Conservation (phyloP, 768 basidiomycete species). For the Amanita phalloides region DNA sequence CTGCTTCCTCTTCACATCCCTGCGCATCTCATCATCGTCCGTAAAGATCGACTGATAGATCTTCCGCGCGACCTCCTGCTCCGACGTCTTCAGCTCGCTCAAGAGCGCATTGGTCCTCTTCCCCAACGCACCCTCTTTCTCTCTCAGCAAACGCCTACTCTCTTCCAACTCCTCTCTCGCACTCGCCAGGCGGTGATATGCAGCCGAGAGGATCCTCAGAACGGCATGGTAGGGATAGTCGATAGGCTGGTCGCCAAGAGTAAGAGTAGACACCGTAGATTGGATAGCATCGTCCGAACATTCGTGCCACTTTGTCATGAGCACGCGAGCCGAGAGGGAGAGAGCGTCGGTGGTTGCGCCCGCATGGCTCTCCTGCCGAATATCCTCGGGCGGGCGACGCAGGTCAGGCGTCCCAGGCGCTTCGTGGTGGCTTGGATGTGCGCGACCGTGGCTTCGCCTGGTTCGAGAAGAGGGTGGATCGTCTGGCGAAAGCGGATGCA, state of each 20-base stretch:
- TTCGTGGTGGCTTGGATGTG: constrained; percentile 11
- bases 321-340: constrained; percentile 18
- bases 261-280: constrained; percentile 42
- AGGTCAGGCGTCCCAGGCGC: neutral
- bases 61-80: constrained; percentile 56
- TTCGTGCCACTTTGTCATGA: constrained; percentile 67
- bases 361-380: too few species aligned
- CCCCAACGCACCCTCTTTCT: constrained; percentile 48
- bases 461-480: constrained; percentile 13
- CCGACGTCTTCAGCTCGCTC: constrained; percentile 45
- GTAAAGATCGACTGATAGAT: constrained; percentile 60
- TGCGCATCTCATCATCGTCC: constrained; percentile 34
- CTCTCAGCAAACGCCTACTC: constrained; percentile 34
- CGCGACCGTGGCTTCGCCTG: neutral
- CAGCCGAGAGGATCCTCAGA: constrained; percentile 59
- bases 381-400: too few species aligned
- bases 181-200: constrained; percentile 46
- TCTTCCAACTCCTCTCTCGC: constrained; percentile 58
- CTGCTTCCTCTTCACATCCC: constrained; percentile 42
- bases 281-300: constrained; percentile 70
- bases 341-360: neutral
- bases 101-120: constrained; percentile 44
- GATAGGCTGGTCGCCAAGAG: constrained; percentile 22
- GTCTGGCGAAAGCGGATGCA: constrained; percentile 63
- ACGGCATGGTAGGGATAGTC: constrained; percentile 56